Conservation (phyloP, 495 filamentous ascomycete species). For the Penicillium lagena region DNA sequence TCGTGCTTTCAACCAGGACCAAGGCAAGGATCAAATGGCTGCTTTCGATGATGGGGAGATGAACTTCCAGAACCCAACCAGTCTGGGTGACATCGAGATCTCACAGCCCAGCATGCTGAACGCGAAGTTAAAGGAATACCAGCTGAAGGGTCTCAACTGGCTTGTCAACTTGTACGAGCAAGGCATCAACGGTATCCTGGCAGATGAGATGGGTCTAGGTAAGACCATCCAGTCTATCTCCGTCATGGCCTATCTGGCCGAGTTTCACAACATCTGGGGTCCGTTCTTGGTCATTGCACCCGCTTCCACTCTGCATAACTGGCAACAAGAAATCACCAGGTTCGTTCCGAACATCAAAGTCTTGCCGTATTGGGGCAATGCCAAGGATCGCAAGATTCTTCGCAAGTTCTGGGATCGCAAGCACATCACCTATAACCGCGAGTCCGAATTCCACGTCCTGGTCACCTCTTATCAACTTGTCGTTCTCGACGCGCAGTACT, state of each 20-base stretch:
- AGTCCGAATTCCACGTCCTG: slow-evolving; percentile 90
- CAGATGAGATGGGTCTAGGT: slow-evolving; percentile 98
- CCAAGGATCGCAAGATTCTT: slow-evolving; percentile 89
- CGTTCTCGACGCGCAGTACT: slow-evolving; percentile 90
- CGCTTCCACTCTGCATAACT: slow-evolving; percentile 95
- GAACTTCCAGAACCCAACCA: slow-evolving; percentile 99
- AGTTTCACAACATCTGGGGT: slow-evolving; percentile 96
- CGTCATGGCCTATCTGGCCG: slow-evolving; percentile 97
- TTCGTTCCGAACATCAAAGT: slow-evolving; percentile 95
- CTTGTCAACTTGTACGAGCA: slow-evolving; percentile 98
- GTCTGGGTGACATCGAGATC: slow-evolving; percentile 87
- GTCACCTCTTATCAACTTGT: slow-evolving; percentile 97
- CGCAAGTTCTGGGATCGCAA: slow-evolving; percentile 99
- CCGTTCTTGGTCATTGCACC: slow-evolving; percentile 96
- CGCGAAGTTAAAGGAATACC: slow-evolving; percentile 94
- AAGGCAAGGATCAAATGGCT: slow-evolving; percentile 38
- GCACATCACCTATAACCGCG: slow-evolving; percentile 87
- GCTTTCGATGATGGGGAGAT: slow-evolving; percentile 76
- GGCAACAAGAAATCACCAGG: slow-evolving; percentile 94
- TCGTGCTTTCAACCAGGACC: slow-evolving; percentile 75
- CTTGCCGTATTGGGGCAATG: slow-evolving; percentile 93
- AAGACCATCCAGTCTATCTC: slow-evolving; percentile 99
- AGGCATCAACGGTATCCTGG: slow-evolving; percentile 98
- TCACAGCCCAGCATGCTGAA: slow-evolving; percentile 91
- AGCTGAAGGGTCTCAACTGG: slow-evolving; percentile 98